phyloP scores from a whole-genome alignment of 495 filamentous ascomycete species.

The Tuber calosporum region DNA sequence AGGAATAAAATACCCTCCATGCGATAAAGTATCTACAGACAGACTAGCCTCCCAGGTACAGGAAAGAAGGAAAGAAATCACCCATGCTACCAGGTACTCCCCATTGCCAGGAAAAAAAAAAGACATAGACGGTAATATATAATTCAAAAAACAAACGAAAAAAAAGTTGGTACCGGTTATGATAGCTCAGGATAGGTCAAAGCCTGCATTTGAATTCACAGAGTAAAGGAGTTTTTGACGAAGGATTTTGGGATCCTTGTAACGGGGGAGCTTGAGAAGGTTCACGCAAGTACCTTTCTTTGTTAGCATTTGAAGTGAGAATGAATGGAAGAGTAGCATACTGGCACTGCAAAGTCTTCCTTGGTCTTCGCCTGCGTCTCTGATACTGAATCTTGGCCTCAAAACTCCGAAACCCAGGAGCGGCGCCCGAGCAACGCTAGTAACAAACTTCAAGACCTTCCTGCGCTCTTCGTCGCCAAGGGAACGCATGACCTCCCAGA shows the following conservation, averaged over 20 bases:
- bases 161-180: not conserved
- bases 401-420: slow-evolving; percentile 82
- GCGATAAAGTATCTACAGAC: not conserved
- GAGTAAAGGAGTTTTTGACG: slow-evolving; percentile 82
- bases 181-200: slow-evolving; percentile 69
- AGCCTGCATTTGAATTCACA: slow-evolving; percentile 83
- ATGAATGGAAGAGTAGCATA: slow-evolving; percentile 15
- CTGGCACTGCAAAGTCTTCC: slow-evolving; percentile 81
- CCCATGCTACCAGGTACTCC: not conserved
- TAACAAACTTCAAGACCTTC: slow-evolving; percentile 92
- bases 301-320: not conserved
- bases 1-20: not conserved
- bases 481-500: slow-evolving; percentile 82
- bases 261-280: slow-evolving; percentile 84
- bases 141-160: not conserved
- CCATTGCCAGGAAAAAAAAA: not conserved
- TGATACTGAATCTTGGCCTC: slow-evolving; percentile 78
- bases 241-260: slow-evolving; percentile 55
- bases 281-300: slow-evolving; percentile 73
- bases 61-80: slow-evolving; percentile 2
- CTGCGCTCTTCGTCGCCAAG: slow-evolving; percentile 67
- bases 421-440: slow-evolving; percentile 84
- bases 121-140: not conserved
- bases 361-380: slow-evolving; percentile 77
- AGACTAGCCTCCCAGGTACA: not conserved